These are phyloP conservation scores for Guyanaporus albipodus DNA, from an alignment of 768 basidiomycete species.

Conservation along the genomic window DNA sequence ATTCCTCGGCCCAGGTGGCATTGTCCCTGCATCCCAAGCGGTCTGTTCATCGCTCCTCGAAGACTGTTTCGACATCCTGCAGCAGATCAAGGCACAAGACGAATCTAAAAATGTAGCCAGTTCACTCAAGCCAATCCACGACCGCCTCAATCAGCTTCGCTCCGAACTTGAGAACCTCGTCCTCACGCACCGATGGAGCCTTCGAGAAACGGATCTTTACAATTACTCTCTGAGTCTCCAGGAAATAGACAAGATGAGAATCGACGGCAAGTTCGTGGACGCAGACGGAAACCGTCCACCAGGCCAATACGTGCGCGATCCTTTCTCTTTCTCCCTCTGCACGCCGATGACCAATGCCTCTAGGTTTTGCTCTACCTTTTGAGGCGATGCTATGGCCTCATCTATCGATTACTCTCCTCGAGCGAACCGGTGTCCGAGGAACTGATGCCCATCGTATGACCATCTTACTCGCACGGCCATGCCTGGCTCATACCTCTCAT, in stretches of 20 bases:
- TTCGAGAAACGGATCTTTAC: conserved; percentile 90
- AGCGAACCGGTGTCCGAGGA: conserved; percentile 98
- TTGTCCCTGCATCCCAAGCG: conserved; percentile 88
- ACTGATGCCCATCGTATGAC: conserved; percentile 86
- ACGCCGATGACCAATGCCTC: background rate
- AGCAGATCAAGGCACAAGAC: conserved; percentile 93
- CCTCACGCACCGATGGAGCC: conserved; percentile 94
- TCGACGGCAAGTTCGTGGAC: conserved; percentile 97
- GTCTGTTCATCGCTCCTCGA: conserved; percentile 89
- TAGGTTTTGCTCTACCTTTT: conserved; percentile 92
- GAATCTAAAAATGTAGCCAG: conserved; percentile 84
- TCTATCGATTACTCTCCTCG: conserved; percentile 88
- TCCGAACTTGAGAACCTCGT: conserved; percentile 87
- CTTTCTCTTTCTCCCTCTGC: background rate
- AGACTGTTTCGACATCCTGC: conserved; percentile 92
- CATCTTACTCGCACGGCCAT: background rate
- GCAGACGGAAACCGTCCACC: conserved; percentile 86
- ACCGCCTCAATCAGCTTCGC: conserved; percentile 82
- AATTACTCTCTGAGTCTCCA: conserved; percentile 91
- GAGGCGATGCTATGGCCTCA: conserved; percentile 92
- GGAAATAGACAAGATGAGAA: conserved; percentile 95
- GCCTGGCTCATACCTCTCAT: background rate
- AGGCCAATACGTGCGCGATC: conserved; percentile 83
- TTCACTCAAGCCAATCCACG: conserved; percentile 88
- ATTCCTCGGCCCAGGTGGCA: conserved; percentile 87